These are phyloP conservation scores for Centella asiatica DNA, from an alignment of 129 eudicot species.

Conservation along the genomic window DNA sequence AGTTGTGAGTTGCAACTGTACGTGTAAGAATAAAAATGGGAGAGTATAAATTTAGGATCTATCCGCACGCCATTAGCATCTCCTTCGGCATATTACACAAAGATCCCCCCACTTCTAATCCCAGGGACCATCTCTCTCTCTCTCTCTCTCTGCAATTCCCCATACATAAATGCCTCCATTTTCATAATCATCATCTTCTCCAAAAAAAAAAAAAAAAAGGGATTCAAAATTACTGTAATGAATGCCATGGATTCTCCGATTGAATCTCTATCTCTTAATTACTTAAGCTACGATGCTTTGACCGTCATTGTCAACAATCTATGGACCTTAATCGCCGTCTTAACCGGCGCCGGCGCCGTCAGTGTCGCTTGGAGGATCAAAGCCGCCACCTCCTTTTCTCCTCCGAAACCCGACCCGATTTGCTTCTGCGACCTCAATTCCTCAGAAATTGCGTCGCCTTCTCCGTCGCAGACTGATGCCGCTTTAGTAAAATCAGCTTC, in stretches of 20 bases:
- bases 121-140: constrained; percentile 17
- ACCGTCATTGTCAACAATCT: constrained; percentile 25
- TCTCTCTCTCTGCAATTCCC: not conserved
- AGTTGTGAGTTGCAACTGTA: too few species aligned
- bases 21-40: too few species aligned
- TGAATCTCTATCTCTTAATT: constrained; percentile 44
- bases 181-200: not conserved
- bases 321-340: constrained; percentile 60
- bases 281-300: constrained; percentile 24
- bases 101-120: constrained; percentile 25
- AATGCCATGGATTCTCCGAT: constrained; percentile 40
- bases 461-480: not conserved
- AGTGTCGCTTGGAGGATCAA: constrained; percentile 42
- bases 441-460: not conserved
- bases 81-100: constrained; percentile 38
- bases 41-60: not conserved
- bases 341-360: constrained; percentile 45
- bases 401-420: not conserved
- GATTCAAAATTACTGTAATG: constrained; percentile 12
- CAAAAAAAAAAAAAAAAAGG: not conserved
- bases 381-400: constrained; percentile 12
- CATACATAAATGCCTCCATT: not conserved
- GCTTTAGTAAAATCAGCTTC: not conserved
- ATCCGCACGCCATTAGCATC: constrained; percentile 34
- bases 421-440: not conserved